Base-by-base conservation (phyloP, 192 early-diverging fungal species). In the Umbelopsis sp. region DNA sequence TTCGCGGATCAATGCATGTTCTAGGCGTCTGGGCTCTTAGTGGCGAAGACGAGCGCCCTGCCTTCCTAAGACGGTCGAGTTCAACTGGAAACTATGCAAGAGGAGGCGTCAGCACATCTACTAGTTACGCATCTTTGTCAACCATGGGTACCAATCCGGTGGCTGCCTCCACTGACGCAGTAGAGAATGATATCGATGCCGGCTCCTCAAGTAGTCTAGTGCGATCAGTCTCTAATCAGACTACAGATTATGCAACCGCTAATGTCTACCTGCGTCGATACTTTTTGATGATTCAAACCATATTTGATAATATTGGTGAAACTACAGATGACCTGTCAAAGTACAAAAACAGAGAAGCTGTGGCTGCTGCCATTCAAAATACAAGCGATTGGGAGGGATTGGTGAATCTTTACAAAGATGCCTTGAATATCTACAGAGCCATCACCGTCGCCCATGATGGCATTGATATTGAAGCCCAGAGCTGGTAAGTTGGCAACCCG, bases 191-290 rank as follows among this genome's bases (percentile, higher is more conserved):
- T 62, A 3, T 3, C 17, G 56, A 62, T 7, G 16, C 14, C 26
- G 31, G 12, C 34, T 62, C 56, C 4, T 54, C 24, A 0, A 20
- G 17, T 20, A 62, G 26, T 31, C 26, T 62, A 20, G 31, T 5
- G 56, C 32, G 56, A 62, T 62, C 56, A 14, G 24, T 31, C 17
- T 62, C 56, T 11, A 62, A 62, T 20, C 66, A 67, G 26, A 44
- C 20, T 8, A 68, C 76, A 7, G 78, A 80, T 10, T 85, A 77
- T 52, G 47, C 80, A 1, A 71, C 71, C 29, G 85, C 87, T 45
- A 91, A 93, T 77, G 76, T 81, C 11, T 91, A 86, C 75, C 47
- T 92, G 11, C 82, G 89, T 22, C 78, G 91, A 25, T 93, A 94
- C 53, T 86, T 93, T 53, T 74, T 85, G 44, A 85, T 87, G 67